phyloP scores from a whole-genome alignment of 257 asterid genomes.

The Gynochthodes officinalis region DNA sequence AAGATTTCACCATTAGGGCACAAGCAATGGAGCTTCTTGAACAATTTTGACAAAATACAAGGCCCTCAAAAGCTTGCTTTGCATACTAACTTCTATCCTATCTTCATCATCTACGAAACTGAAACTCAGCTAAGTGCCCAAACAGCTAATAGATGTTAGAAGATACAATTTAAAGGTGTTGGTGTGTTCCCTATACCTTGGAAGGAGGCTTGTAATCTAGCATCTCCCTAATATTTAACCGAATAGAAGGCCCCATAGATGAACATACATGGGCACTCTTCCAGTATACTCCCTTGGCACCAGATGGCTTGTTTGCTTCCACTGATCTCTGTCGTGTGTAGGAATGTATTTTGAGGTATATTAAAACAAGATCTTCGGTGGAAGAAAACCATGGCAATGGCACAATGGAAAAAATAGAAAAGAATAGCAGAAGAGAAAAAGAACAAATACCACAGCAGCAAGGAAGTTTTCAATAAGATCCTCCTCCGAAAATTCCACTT shows the following conservation, averaged over 20 bases:
- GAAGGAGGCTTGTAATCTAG: constrained; percentile 69
- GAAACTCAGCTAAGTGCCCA: constrained; percentile 6
- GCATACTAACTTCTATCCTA: constrained; percentile 11
- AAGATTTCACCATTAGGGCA: neutral
- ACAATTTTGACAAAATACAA: constrained; percentile 7
- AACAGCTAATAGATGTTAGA: constrained; percentile 22
- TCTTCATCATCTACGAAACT: constrained; percentile 14
- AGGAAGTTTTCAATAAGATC: constrained; percentile 78
- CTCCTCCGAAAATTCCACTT: constrained; percentile 80
- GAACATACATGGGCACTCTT: constrained; percentile 90
- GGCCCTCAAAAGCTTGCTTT: neutral
- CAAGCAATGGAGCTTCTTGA: constrained; percentile 3
- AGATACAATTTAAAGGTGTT: constrained; percentile 39
- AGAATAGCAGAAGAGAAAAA: neutral
- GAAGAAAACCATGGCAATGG: neutral
- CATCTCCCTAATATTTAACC: constrained; percentile 74
- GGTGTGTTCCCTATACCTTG: constrained; percentile 24
- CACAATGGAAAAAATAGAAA: neutral
- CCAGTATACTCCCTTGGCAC: constrained; percentile 95
- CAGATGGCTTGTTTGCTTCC: constrained; percentile 88
- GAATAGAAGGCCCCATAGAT: constrained; percentile 95
- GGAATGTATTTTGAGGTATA: neutral
- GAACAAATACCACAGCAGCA: constrained; percentile 68
- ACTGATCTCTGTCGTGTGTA: constrained; percentile 67
- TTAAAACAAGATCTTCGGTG: neutral